Conservation (phyloP, 331 rosid species). For the Acacia pycnantha region DNA sequence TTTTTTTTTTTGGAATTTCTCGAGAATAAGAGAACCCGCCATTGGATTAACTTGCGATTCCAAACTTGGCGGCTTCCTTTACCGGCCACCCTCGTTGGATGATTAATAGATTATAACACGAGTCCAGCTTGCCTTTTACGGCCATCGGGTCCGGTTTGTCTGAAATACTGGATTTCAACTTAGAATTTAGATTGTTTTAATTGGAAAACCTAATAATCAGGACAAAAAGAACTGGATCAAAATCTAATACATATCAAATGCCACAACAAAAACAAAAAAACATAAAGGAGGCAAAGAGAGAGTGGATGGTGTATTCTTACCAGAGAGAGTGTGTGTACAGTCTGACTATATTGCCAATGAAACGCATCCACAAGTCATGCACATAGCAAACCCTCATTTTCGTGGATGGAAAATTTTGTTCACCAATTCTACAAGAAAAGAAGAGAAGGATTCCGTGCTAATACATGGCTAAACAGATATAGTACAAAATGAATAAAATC, state of each 20-base stretch:
- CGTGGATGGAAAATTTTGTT: conserved; percentile 39
- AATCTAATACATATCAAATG: too few relatives aligned
- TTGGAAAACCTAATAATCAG: not conserved
- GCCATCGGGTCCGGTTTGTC: too few relatives aligned
- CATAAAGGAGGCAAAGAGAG: too few relatives aligned
- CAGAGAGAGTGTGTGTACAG: not conserved
- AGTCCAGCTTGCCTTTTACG: too few relatives aligned
- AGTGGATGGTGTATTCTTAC: conserved; percentile 14
- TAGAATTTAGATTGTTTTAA: not conserved
- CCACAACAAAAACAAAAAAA: too few relatives aligned
- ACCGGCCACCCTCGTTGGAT: too few relatives aligned
- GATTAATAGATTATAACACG: too few relatives aligned
- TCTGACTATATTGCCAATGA: not conserved
- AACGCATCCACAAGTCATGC: conserved; percentile 25
- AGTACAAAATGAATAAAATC: conserved; percentile 60
- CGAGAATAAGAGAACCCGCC: too few relatives aligned
- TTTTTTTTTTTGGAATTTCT: too few relatives aligned
- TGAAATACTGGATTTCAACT: too few relatives aligned
- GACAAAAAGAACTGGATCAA: not conserved
- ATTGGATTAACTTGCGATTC: too few relatives aligned
- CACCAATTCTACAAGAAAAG: conserved; percentile 35
- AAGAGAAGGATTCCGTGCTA: conserved; percentile 38
- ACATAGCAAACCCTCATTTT: conserved; percentile 23
- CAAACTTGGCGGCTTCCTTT: too few relatives aligned
- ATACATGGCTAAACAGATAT: conserved; percentile 49